Evolutionary conservation across 192 early-diverging fungal species (phyloP).

Genomic region (Gamsiella multidivaricata): DNA sequence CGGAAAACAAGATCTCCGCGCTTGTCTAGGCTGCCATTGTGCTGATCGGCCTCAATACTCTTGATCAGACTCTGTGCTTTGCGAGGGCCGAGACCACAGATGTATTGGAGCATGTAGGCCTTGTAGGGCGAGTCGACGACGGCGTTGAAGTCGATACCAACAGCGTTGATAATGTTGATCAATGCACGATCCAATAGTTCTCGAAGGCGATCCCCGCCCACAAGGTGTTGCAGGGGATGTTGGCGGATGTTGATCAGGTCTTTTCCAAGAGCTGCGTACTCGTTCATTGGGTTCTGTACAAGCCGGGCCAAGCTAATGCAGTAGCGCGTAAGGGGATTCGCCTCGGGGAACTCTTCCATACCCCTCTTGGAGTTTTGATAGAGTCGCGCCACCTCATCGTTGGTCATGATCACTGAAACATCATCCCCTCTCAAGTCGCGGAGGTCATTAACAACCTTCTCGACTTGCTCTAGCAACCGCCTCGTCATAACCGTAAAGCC

Average conservation of each 20-base stretch:
- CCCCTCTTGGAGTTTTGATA: slow-evolving; percentile 83
- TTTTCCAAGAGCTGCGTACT: slow-evolving; percentile 81
- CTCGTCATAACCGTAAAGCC: slow-evolving; percentile 83
- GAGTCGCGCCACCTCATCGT: slow-evolving; percentile 90
- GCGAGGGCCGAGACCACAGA: slow-evolving; percentile 92
- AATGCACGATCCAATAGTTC: slow-evolving; percentile 83
- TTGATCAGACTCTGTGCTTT: slow-evolving; percentile 86
- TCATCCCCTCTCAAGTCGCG: slow-evolving; percentile 60
- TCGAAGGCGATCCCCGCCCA: slow-evolving; percentile 71
- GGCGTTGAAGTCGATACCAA: slow-evolving; percentile 93
- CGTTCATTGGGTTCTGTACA: slow-evolving; percentile 85
- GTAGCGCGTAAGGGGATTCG: slow-evolving; percentile 81
- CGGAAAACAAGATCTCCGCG: slow-evolving; percentile 78
- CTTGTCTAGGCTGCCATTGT: slow-evolving; percentile 52
- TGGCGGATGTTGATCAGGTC: slow-evolving; percentile 74
- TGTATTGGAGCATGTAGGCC: slow-evolving; percentile 82
- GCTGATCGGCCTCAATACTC: slow-evolving; percentile 63
- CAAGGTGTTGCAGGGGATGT: slow-evolving; percentile 80
- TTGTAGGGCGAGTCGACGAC: slow-evolving; percentile 75
- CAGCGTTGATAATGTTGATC: slow-evolving; percentile 84
- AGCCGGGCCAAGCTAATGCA: slow-evolving; percentile 85
- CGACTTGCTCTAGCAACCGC: slow-evolving; percentile 76
- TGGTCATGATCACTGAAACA: slow-evolving; percentile 74
- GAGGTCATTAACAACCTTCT: slow-evolving; percentile 64
- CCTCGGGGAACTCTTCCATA: slow-evolving; percentile 75